These are phyloP conservation scores for Colletotrichum cereale DNA, from an alignment of 2,329 filamentous ascomycete genomes.

Conservation along the genomic window DNA sequence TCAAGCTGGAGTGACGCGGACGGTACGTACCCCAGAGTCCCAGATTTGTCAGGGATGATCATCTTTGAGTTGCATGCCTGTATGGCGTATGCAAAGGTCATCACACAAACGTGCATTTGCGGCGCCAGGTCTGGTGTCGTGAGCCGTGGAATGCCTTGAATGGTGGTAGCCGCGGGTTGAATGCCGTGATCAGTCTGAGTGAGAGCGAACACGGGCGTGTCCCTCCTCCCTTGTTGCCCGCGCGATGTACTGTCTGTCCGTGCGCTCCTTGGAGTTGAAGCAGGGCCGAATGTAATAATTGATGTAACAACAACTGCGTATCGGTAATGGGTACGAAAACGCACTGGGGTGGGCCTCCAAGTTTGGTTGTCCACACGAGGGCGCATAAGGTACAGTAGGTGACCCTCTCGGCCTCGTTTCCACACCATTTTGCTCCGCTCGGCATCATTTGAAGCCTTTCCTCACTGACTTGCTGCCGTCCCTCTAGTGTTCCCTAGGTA, in stretches of 20 bases:
- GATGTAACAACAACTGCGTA: no score
- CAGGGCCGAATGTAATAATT: background rate
- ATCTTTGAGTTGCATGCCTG: background rate
- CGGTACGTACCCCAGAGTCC: background rate
- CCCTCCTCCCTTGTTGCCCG: background rate
- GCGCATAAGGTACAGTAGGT: background rate
- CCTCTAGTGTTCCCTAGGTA: background rate
- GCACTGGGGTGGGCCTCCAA: background rate
- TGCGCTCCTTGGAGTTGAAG: background rate
- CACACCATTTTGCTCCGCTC: background rate
- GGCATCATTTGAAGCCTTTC: background rate
- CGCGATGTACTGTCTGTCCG: background rate
- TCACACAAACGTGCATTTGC: background rate
- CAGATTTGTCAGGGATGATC: background rate
- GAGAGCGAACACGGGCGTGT: background rate
- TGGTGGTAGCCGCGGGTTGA: background rate
- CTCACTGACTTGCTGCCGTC: background rate
- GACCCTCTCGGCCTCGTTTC: background rate
- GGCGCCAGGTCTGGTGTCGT: background rate
- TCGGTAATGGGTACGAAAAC: no score
- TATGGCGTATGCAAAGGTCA: slow-evolving; percentile 11
- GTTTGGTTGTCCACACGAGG: background rate
- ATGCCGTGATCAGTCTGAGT: background rate
- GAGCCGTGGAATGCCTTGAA: background rate
- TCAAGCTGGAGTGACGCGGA: background rate